Conservation (phyloP, 257 asterid species). For the Craterostigma plantagineum region DNA sequence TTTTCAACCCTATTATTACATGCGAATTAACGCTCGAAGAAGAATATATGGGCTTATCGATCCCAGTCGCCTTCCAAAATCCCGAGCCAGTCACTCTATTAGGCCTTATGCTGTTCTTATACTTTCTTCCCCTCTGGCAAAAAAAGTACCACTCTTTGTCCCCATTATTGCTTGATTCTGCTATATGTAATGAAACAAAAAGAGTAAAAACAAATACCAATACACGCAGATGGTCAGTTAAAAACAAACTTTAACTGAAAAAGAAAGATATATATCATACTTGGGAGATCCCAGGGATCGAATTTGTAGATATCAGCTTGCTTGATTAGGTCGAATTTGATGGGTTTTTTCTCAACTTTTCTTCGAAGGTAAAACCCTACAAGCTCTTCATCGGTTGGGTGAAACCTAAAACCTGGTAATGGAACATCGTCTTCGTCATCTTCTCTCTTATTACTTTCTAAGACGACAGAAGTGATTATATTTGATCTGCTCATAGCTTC, state of each 20-base stretch:
- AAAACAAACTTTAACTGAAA: no score
- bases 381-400: constrained; percentile 36
- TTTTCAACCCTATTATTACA: constrained; percentile 31
- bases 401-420: constrained; percentile 40
- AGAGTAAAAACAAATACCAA: no score
- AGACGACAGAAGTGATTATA: not conserved
- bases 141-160: constrained; percentile 44
- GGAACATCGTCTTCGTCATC: constrained; percentile 9
- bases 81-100: constrained; percentile 42
- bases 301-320: constrained; percentile 32
- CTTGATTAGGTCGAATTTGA: constrained; percentile 19
- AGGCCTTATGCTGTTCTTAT: constrained; percentile 34
- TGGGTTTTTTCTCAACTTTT: constrained; percentile 19
- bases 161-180: constrained; percentile 15
- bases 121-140: constrained; percentile 40
- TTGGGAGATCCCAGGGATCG: constrained; percentile 51
- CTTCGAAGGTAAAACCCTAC: constrained; percentile 32
- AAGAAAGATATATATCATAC: constrained; percentile 9
- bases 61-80: constrained; percentile 53
- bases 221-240: no score
- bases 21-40: not conserved
- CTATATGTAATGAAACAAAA: no score
- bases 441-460: not conserved
- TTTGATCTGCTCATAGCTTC: constrained; percentile 1
- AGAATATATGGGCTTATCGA: constrained; percentile 28